These are phyloP conservation scores for Hygrophorus russula DNA, from an alignment of 768 basidiomycete species.

Conservation along the genomic window DNA sequence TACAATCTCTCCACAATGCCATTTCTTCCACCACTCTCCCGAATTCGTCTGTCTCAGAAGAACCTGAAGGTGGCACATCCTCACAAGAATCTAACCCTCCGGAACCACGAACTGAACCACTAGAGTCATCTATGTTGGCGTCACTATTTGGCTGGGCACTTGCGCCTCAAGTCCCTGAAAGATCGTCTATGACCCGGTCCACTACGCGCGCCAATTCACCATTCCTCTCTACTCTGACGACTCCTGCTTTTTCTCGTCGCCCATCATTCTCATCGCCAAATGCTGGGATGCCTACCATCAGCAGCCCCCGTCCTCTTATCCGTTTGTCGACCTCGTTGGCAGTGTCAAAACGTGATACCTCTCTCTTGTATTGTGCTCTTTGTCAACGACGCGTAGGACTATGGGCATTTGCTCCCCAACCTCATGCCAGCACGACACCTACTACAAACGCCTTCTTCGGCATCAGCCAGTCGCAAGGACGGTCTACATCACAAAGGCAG, in stretches of 20 bases:
- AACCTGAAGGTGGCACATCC: conserved; percentile 3
- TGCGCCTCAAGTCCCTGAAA: conserved; percentile 22
- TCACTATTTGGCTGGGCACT: conserved; percentile 43
- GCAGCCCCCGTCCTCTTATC: conserved; percentile 4
- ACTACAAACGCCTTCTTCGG: conserved; percentile 4
- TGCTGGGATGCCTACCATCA: conserved; percentile 9
- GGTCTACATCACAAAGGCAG: conserved; percentile 28
- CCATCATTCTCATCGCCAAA: conserved; percentile 19
- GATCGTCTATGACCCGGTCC: neutral
- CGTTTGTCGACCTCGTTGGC: conserved; percentile 12
- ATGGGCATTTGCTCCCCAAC: conserved; percentile 51
- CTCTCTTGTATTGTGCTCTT: conserved; percentile 51
- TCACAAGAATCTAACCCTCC: conserved; percentile 2
- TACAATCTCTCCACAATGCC: conserved; percentile 38
- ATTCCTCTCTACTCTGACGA: conserved; percentile 17
- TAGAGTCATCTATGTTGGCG: conserved; percentile 31
- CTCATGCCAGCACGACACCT: conserved; percentile 2
- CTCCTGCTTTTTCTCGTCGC: conserved; percentile 23
- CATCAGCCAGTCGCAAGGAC: conserved; percentile 6
- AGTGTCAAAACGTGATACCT: conserved; percentile 28
- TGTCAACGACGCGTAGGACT: conserved; percentile 75
- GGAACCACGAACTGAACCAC: conserved; percentile 13
- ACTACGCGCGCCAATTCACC: conserved; percentile 23
- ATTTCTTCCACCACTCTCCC: conserved; percentile 25
- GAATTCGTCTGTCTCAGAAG: conserved; percentile 5